Base-by-base conservation (phyloP, 352 stramenopile genomes). In the Globisporangium spinosum region DNA sequence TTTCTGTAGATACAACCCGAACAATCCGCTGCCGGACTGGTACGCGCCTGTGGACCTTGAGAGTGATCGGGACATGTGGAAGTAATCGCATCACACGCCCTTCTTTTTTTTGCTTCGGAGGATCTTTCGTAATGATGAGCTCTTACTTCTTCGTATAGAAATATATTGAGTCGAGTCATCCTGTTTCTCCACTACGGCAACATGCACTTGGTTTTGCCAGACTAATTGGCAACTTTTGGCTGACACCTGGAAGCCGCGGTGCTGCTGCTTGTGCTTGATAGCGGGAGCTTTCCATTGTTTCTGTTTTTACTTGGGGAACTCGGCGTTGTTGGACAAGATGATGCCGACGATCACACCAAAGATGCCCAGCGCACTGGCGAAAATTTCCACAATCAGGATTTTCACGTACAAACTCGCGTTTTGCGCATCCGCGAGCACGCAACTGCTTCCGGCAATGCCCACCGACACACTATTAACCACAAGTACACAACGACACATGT, bases 361-460 rank as follows among this genome's bases (percentile, higher is more conserved):
- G 72, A 99, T 99, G 58, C 97, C 98, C 59, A 99, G 82, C 25
- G 98, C 98, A 71, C 92, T 98, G 49, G 97, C 97, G 77, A 99
- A 99, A 94, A 99, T 99, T 85, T 99, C 96, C n/a, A 99, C 94
- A 82, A 99, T 98, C 65, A 99, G 85, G 82, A 99, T 99, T 81
- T 99, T 99, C 54, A 99, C 97, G 82, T 99, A 99, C 27, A 99
- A 80, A 55, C 85, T 89, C 27, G 93, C 85, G 82, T 99, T 97
- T 81, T 99, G 97, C 47, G 98, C 98, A 89, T 99, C 98, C 17
- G 95, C 97, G 49, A 99, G 89, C 58, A 98, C 98, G 88, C 97
- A 99, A 66, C 84, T 97, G 65, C 93, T 99, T 59, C 98, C 98
- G 60, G 97, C 97, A 77, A 99, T 98, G 62, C 98, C 98, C 25